Evolutionary conservation across 345 rosid genomes (phyloP).

Genomic region (Geranium brycei): DNA sequence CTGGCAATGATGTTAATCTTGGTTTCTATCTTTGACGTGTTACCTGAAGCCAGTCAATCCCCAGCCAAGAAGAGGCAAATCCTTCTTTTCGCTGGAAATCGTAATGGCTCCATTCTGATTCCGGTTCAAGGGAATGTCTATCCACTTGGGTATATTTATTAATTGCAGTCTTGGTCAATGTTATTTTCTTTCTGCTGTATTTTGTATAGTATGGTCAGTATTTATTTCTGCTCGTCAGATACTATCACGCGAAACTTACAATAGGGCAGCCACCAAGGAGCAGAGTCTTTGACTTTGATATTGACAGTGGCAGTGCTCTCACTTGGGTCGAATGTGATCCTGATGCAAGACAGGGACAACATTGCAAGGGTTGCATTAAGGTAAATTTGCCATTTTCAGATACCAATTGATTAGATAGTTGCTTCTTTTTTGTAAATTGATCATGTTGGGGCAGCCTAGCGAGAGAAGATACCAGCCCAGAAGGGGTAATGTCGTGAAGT

Average conservation of each 20-base stretch:
- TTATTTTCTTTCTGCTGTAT: not conserved
- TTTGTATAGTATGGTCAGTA: not conserved
- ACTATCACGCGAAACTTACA: not conserved
- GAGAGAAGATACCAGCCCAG: not conserved
- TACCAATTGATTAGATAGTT: not conserved
- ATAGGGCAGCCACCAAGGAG: slow-evolving; percentile 1
- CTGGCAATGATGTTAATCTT: not conserved
- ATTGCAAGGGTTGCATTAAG: slow-evolving; percentile 4
- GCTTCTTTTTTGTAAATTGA: not conserved
- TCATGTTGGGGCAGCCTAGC: not conserved
- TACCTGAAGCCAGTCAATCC: not conserved
- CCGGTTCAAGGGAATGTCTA: not conserved
- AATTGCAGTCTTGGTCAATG: not conserved
- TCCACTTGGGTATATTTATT: not conserved
- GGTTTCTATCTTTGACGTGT: not conserved
- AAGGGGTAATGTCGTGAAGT: not conserved
- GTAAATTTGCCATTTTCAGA: not conserved
- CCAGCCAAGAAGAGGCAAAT: not conserved
- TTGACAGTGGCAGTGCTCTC: slow-evolving; percentile 1
- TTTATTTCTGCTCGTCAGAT: not conserved
- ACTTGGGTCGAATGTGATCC: slow-evolving; percentile 8
- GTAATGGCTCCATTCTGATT: not conserved
- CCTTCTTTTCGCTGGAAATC: not conserved
- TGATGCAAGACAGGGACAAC: not conserved
- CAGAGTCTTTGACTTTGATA: not conserved